These are phyloP conservation scores for Hypoxylon crocopeplum DNA, from an alignment of 495 filamentous ascomycete genomes.

Conservation along the genomic window DNA sequence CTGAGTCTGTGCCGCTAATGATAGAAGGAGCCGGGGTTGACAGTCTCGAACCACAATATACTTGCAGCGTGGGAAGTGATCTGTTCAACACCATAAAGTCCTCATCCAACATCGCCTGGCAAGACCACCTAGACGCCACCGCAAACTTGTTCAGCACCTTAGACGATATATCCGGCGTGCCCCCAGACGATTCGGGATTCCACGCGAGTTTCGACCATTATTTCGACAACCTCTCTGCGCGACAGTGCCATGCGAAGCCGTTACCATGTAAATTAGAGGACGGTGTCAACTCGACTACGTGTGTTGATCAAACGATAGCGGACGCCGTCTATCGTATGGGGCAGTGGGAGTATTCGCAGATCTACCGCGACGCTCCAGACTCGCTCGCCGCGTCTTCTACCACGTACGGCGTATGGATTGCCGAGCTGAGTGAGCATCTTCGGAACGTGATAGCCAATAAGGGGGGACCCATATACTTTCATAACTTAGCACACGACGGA, in stretches of 20 bases:
- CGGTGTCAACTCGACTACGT: slow-evolving; percentile 47
- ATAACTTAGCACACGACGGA: slow-evolving; percentile 76
- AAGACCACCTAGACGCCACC: slow-evolving; percentile 62
- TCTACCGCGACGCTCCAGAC: slow-evolving; percentile 64
- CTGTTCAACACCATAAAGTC: slow-evolving; percentile 57
- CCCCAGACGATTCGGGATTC: slow-evolving; percentile 60
- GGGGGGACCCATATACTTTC: slow-evolving; percentile 58
- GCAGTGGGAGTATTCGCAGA: slow-evolving; percentile 72
- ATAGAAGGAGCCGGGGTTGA: slow-evolving; percentile 61
- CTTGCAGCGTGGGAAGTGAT: slow-evolving; percentile 54
- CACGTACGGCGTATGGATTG: slow-evolving; percentile 67
- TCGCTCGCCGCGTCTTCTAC: slow-evolving; percentile 62
- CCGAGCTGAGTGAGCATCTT: slow-evolving; percentile 67
- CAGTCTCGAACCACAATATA: slow-evolving; percentile 68
- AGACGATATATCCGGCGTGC: slow-evolving; percentile 66
- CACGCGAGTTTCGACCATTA: slow-evolving; percentile 73
- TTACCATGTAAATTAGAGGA: slow-evolving; percentile 62
- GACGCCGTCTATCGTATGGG: slow-evolving; percentile 71
- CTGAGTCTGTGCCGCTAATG: slow-evolving; percentile 50
- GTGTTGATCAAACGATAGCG: slow-evolving; percentile 62
- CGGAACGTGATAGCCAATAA: slow-evolving; percentile 51
- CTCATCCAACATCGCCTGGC: slow-evolving; percentile 58
- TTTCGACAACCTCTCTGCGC: slow-evolving; percentile 74
- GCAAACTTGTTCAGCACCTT: slow-evolving; percentile 56
- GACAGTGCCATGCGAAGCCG: slow-evolving; percentile 69